Base-by-base conservation (phyloP, 2,329 filamentous ascomycete genomes). In the Apiospora saccharicola region DNA sequence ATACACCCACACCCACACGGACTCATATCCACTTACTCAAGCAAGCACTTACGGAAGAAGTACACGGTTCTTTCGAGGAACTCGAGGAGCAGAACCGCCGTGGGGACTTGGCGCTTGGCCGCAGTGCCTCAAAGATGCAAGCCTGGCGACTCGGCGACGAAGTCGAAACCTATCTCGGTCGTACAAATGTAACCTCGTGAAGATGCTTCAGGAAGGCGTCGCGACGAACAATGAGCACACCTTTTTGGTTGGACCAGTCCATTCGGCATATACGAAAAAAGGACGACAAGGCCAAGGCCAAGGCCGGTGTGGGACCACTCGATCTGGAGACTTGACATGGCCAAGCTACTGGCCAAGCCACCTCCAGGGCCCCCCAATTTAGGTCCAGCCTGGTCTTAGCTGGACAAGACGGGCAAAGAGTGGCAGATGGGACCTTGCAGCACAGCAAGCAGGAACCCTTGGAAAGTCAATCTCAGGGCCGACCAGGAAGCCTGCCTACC, bases 111-210 rank as follows among this genome's bases (percentile, higher is more conserved):
- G 67, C 67, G 16, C 67, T 22, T 69, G 44, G 44, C 67, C 67
- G 44, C 67, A 69, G 44, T 49, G 67, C 67, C 49, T 69, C 57
- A n/a, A n/a, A 64, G 34, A 64, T n/a, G 57, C 57, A n/a, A n/a
- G 8, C 7, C 57, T 5, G 57, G 57, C 34, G 57, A 64, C 19
- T 41, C 34, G 57, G 57, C 57, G 57, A 64, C 30, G 34, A 64
- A 41, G 57, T 41, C 22, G 57, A 64, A 64, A 64, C 57, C 16
- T 41, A 64, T 64, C 57, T 64, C 24, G 30, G 57, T n/a, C 34
- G 30, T 41, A 41, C 30, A 64, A n/a, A 64, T 64, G 57, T 37
- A 64, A 64, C 57, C 34, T 64, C 57, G 34, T 41, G 19, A 64
- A 64, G 34, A 16, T 34, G 57, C 34, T 64, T 34, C 57, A 64